Conservation (phyloP, 202 grass and related monocot genomes). For the Saccharum hybrid region DNA sequence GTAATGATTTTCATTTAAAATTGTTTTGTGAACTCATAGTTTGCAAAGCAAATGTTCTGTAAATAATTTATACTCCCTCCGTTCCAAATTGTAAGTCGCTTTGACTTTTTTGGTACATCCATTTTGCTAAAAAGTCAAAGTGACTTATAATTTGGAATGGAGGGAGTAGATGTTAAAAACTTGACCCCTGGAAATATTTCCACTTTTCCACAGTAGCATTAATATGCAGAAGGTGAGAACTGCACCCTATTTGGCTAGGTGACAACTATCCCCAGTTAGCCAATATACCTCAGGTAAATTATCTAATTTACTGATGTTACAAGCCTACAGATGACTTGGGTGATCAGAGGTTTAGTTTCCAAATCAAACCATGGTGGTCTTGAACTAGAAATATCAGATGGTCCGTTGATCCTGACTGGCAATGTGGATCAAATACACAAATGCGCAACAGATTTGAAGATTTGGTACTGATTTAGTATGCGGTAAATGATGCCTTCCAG, state of each 20-base stretch:
- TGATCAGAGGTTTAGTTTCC: slow-evolving; percentile 3
- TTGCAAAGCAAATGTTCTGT: slow-evolving; percentile 17
- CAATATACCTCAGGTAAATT: not conserved
- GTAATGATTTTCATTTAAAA: not conserved
- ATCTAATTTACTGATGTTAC: not conserved
- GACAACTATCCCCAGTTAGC: not conserved
- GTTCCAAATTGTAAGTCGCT: too few relatives aligned
- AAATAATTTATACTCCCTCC: not conserved
- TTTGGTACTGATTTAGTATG: not conserved
- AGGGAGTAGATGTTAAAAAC: not conserved
- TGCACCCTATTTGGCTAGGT: not conserved
- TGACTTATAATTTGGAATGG: too few relatives aligned
- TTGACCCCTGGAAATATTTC: not conserved
- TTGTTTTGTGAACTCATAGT: not conserved
- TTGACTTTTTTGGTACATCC: too few relatives aligned
- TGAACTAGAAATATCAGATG: slow-evolving; percentile 28
- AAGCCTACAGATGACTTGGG: not conserved
- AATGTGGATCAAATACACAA: slow-evolving; percentile 10
- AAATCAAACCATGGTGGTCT: not conserved
- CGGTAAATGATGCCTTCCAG: slow-evolving; percentile 3
- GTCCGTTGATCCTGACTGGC: slow-evolving; percentile 8
- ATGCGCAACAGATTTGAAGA: slow-evolving; percentile 10
- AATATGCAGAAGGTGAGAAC: not conserved
- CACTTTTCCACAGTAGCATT: not conserved
- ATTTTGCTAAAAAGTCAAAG: too few relatives aligned